Evolutionary conservation across 441 rosid species (phyloP), one percentile per base, ranked within the genome.

Genomic region (Dalechampia spathulata): DNA sequence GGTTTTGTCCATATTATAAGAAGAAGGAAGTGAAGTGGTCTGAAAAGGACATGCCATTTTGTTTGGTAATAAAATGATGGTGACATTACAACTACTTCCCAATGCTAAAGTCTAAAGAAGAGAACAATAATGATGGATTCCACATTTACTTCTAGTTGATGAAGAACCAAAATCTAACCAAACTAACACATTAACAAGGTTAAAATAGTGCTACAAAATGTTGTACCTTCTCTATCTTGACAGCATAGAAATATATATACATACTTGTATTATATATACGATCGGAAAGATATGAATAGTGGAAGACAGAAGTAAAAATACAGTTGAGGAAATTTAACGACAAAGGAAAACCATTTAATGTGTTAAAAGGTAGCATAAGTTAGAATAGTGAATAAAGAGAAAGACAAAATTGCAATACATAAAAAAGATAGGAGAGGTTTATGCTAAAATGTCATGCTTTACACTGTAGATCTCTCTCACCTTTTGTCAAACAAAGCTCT

Each of bases 21-120:
- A 55, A 63, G 66, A 15, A 55, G 49, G 50, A 28, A 56, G 50
- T 45, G 52, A 60, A 59, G 57, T 53, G 52, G 70, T 55, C 42
- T 19, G 62, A 52, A 58, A 72, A 66, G 14, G 74, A 57, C 70
- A 61, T 20, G 48, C 17, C 52, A 59, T 60, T 68, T 58, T 49
- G 64, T 57, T 65, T 48, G 52, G 72, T 50, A 63, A 57, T 43
- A 42, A n/a, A 43, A 69, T 62, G 85, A 75, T 62, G 53, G 73
- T n/a, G 82, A 79, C 85, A 61, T 59, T 32, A 55, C 76, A 79
- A 68, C 85, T 20, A 76, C 74, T 65, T 61, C 46, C 49, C 74
- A 48, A n/a, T 55, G 57, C 65, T 16, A 57, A 67, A 68, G 72
- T 63, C 69, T 70, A 61, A 75, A 69, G 71, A n/a, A n/a, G 52